Evolutionary conservation across 1,284 basidiomycete genomes (phyloP), one percentile per base, ranked within the genome.

Genomic region (Sporisorium graminicola): DNA sequence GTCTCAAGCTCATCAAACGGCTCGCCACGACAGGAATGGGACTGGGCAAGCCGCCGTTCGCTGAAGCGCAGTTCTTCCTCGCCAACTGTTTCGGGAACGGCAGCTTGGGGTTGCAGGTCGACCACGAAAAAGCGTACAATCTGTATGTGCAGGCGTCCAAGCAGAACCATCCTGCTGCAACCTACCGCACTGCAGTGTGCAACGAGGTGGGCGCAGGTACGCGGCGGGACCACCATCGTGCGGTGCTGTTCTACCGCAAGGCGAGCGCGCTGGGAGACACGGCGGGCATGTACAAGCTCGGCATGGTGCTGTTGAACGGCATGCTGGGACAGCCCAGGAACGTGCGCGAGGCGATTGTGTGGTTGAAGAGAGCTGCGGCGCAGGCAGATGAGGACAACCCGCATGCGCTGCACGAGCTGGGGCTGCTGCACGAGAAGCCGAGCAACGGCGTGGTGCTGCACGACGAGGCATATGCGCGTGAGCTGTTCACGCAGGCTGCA

Each of bases 171-270:
- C 90, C 97, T 0, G 91, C 94, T 0, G 95, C 95, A 24, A 95
- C 93, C 31, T 99, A 99, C 85, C 93, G 97, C 50, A 95, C 98
- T 33, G 97, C 95, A 3, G 96, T 99, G 5, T 99, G 97, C 87
- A 98, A 98, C 87, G 97, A 99, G 86, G 94, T 99, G 65, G 97
- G 97, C n/a, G 95, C 95, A 1, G 97, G 97, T n/a, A 99, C 97
- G 2, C 90, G 92, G 75, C 90, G 92, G 67, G 96, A 99, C 82
- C 91, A 92, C 2, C 89, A 91, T 31, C 90, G 95, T 37, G 96
- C 96, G 4, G 91, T 95, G 47, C 91, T 95, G 16, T 98, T 99
- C 86, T 99, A 98, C 87, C 91, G 95, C 71, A 98, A 99, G 87
- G 93, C 97, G 2, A 94, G 94, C 2, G 94, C 94, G 0, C 88